These are phyloP conservation scores for Penicillium lagena DNA, from an alignment of 495 filamentous ascomycete genomes.

Conservation along the genomic window DNA sequence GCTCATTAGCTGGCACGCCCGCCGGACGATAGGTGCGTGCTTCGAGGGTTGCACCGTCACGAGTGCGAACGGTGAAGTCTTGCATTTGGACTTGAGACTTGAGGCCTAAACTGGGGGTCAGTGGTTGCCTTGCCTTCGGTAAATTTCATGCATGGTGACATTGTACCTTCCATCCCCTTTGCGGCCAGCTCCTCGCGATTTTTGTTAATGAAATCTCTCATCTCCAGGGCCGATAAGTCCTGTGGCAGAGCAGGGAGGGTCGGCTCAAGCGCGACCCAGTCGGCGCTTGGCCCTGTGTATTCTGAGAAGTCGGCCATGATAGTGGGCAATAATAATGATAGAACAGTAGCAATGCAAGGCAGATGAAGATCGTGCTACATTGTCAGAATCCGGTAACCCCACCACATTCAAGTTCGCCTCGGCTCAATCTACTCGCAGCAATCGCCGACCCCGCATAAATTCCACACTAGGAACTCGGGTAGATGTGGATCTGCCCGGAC, in stretches of 20 bases:
- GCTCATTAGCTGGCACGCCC: constrained; percentile 10
- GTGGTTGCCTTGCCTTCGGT: too few species aligned
- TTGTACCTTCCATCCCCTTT: constrained; percentile 7
- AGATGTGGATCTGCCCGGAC: too few species aligned
- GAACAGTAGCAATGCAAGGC: too few species aligned
- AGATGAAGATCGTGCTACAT: too few species aligned
- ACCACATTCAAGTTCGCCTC: constrained; percentile 6
- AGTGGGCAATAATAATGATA: not conserved
- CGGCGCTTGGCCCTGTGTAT: constrained; percentile 30
- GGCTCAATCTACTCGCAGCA: constrained; percentile 8
- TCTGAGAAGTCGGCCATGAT: constrained; percentile 35
- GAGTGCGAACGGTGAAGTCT: constrained; percentile 28
- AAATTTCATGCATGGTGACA: too few species aligned
- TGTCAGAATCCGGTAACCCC: not conserved
- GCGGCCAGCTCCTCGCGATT: constrained; percentile 27
- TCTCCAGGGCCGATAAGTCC: constrained; percentile 14
- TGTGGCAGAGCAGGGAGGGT: constrained; percentile 16
- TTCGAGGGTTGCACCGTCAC: constrained; percentile 34
- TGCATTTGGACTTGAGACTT: constrained; percentile 16
- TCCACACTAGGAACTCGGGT: too few species aligned
- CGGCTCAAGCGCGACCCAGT: constrained; percentile 34
- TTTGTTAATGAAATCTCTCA: constrained; percentile 21
- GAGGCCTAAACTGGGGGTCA: constrained; percentile 6
- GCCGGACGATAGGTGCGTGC: constrained; percentile 37
- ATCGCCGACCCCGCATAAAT: constrained; percentile 8